A percentile compares a stretch with the other conserved stretches of the same genome.
Evolutionary conservation across 1,139 yeast genomes (phyloP).

Genomic region (Saccharomycopsis hybrid): DNA sequence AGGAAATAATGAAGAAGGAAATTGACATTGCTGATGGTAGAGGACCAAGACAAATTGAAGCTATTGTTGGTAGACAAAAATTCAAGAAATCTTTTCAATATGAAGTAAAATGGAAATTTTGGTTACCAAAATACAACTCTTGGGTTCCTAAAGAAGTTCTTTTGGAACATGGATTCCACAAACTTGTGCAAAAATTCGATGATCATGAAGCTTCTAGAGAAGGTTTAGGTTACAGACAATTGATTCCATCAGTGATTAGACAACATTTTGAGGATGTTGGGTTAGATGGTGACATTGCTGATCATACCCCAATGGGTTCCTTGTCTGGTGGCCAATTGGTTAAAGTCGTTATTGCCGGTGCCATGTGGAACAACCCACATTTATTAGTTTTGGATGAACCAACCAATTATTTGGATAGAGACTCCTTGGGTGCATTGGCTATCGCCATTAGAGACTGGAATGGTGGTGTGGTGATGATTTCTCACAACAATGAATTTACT

Average conservation of each 20-base stretch:
- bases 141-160: conserved; percentile 86
- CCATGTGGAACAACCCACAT: conserved; percentile 99
- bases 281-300: conserved; percentile 95
- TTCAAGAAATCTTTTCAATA: conserved; percentile 94
- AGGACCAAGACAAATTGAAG: conserved; percentile 85
- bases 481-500: conserved; percentile 94
- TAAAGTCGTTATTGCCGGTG: conserved; percentile 98
- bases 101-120: conserved; percentile 89
- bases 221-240: conserved; percentile 94
- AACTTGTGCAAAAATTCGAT: conserved; percentile 87
- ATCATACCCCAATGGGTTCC: conserved; percentile 95
- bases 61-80: conserved; percentile 95
- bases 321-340: conserved; percentile 97
- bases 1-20: conserved; percentile 68
- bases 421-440: conserved; percentile 94
- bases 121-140: conserved; percentile 90
- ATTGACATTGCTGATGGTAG: conserved; percentile 82
- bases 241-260: conserved; percentile 85
- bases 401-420: conserved; percentile 96
- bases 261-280: conserved; percentile 98
- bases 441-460: conserved; percentile 96
- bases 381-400: conserved; percentile 96
- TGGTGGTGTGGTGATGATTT: conserved; percentile 98
- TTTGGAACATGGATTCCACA: conserved; percentile 65
- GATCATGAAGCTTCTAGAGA: conserved; percentile 98